These are phyloP conservation scores for Plasmodium malariae DNA, from an alignment of 169 alveolate species.

Conservation along the genomic window DNA sequence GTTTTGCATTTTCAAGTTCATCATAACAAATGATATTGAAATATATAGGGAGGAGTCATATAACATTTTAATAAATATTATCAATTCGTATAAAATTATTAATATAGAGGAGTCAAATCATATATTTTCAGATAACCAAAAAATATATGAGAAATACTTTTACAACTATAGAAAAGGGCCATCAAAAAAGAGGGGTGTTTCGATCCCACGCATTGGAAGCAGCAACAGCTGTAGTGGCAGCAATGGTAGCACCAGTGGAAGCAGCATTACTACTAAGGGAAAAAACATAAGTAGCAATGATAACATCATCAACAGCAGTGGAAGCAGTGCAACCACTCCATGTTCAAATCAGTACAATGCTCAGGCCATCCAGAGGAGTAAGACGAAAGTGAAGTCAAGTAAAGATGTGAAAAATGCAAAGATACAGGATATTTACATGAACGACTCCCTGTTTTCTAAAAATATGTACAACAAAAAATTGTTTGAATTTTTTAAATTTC, in stretches of 20 bases:
- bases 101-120: slow-evolving; percentile 24
- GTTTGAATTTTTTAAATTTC: slow-evolving; percentile 59
- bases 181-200: not conserved
- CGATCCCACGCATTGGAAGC: not conserved
- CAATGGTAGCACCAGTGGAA: not conserved
- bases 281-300: not conserved
- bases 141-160: slow-evolving; percentile 15
- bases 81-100: slow-evolving; percentile 37
- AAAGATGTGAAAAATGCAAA: not conserved
- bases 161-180: not conserved
- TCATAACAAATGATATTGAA: slow-evolving; percentile 76
- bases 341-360: not conserved
- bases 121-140: slow-evolving; percentile 18
- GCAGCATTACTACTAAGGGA: not conserved
- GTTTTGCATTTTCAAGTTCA: slow-evolving; percentile 77
- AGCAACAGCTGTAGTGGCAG: not conserved
- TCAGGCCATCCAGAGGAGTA: not conserved
- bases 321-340: not conserved
- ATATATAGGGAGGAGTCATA: slow-evolving; percentile 75
- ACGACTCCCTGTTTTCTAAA: slow-evolving; percentile 69
- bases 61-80: slow-evolving; percentile 20
- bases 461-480: slow-evolving; percentile 29
- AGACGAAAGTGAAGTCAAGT: not conserved
- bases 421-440: not conserved
- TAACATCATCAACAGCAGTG: not conserved